Conservation (phyloP, 2,329 filamentous ascomycete species). For the Atkinsonella hypoxylon region DNA sequence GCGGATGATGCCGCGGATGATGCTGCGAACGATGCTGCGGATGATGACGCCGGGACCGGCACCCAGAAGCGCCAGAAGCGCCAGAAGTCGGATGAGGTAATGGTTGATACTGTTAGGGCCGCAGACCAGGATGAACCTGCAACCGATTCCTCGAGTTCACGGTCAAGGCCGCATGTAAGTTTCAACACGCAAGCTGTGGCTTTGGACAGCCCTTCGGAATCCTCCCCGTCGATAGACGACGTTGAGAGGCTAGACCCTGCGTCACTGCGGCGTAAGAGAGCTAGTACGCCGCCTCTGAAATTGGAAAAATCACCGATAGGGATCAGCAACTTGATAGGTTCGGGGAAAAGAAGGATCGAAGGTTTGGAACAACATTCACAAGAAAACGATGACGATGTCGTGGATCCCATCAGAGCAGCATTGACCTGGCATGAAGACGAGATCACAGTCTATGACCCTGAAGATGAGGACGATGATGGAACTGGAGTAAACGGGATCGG, state of each 20-base stretch:
- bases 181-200: neutral
- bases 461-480: conserved; percentile 55
- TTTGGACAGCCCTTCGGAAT: neutral
- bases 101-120: conserved; percentile 6
- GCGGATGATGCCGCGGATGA: conserved; percentile 17
- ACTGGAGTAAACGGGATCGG: conserved; percentile 57
- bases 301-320: conserved; percentile 14
- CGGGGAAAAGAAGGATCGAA: conserved; percentile 1
- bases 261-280: conserved; percentile 22
- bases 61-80: conserved; percentile 5
- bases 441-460: conserved; percentile 53
- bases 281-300: conserved; percentile 27
- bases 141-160: neutral
- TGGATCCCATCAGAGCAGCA: conserved; percentile 44
- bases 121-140: neutral
- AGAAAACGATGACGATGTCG: conserved; percentile 25
- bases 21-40: conserved; percentile 16
- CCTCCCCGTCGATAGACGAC: neutral
- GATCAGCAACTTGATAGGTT: conserved; percentile 3
- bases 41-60: conserved; percentile 15
- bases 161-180: neutral
- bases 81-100: conserved; percentile 1
- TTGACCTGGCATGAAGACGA: conserved; percentile 58
- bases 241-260: conserved; percentile 10
- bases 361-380: conserved; percentile 5